Evolutionary conservation across 371 early-diverging fungal genomes (phyloP).

Genomic region (Batrachochytrium dendrobatidis): DNA sequence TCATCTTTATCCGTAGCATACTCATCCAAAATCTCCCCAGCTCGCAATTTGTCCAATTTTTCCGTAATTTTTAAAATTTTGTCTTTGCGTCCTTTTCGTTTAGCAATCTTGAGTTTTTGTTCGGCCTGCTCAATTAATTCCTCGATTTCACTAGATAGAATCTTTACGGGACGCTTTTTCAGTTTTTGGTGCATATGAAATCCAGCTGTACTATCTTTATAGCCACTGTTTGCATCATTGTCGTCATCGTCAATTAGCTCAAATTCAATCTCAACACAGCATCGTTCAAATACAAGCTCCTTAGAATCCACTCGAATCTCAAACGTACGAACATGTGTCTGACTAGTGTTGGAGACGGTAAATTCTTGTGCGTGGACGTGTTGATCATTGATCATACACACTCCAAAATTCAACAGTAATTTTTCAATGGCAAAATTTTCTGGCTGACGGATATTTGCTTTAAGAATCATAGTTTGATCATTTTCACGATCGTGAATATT

Average conservation of each 20-base stretch:
- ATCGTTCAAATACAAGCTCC: constrained; percentile 56
- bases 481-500: constrained; percentile 85
- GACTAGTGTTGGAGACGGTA: constrained; percentile 68
- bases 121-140: constrained; percentile 92
- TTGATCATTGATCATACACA: constrained; percentile 50
- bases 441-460: constrained; percentile 86
- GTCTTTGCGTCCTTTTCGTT: constrained; percentile 80
- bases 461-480: constrained; percentile 70
- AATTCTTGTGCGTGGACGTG: constrained; percentile 43
- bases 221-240: constrained; percentile 23
- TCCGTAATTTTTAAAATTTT: constrained; percentile 81
- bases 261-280: constrained; percentile 61
- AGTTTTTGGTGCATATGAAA: neutral
- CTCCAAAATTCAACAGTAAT: constrained; percentile 68
- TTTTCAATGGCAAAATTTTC: constrained; percentile 80
- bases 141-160: constrained; percentile 71
- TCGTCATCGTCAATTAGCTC: constrained; percentile 55
- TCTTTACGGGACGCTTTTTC: constrained; percentile 29
- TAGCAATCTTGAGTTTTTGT: constrained; percentile 95
- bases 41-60: constrained; percentile 53
- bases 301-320: constrained; percentile 71
- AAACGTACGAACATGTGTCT: constrained; percentile 68
- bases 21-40: constrained; percentile 24
- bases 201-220: neutral
- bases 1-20: constrained; percentile 10